phyloP scores from a whole-genome alignment of 108 stramenopile genomes.

The Skeletonema marinoi region DNA sequence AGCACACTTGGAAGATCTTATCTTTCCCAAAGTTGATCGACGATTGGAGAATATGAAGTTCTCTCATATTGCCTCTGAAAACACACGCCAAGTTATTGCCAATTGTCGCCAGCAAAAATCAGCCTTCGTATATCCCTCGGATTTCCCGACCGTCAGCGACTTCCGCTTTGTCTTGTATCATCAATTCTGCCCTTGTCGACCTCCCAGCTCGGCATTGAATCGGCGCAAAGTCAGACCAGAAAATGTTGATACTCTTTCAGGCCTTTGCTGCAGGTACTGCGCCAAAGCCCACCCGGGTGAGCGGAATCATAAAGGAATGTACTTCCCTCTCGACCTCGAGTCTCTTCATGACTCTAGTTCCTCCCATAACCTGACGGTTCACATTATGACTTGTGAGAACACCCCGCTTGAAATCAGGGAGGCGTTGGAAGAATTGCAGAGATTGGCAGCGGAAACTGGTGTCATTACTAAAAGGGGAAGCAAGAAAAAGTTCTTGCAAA shows the following conservation, averaged over 20 bases:
- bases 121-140: constrained; percentile 3
- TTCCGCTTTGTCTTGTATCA: constrained; percentile 9
- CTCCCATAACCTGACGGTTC: constrained; percentile 1
- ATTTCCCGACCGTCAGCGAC: constrained; percentile 9
- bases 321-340: background rate
- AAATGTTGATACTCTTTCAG: background rate
- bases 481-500: constrained; percentile 8
- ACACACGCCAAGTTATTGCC: constrained; percentile 7
- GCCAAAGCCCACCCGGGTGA: background rate
- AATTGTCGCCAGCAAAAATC: background rate
- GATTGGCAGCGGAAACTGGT: constrained; percentile 7
- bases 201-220: background rate
- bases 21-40: constrained; percentile 4
- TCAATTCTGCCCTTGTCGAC: constrained; percentile 13
- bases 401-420: constrained; percentile 3
- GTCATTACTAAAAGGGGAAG: constrained; percentile 10
- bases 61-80: constrained; percentile 1
- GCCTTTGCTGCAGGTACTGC: constrained; percentile 9
- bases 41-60: background rate
- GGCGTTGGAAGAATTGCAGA: constrained; percentile 9
- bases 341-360: constrained; percentile 4
- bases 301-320: constrained; percentile 1
- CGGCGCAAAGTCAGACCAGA: background rate
- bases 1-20: background rate
- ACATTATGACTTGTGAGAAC: background rate